A percentile compares a stretch with the other conserved stretches of the same genome.
These are phyloP conservation scores for Ceratobasidium sp. DNA, from an alignment of 1,284 basidiomycete species.

Conservation along the genomic window DNA sequence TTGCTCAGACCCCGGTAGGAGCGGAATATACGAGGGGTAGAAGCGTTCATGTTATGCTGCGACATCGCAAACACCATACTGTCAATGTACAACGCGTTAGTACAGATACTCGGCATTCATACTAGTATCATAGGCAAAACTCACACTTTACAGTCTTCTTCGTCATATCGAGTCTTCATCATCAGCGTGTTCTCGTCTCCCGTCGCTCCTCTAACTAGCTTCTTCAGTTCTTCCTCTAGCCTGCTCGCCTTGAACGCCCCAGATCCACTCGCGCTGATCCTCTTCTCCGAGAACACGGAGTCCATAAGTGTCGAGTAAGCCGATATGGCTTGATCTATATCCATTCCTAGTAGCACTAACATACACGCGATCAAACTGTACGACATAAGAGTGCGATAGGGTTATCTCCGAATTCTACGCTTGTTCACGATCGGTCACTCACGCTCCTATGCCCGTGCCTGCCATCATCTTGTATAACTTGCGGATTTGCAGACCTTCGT, in stretches of 20 bases:
- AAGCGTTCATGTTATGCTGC: not conserved
- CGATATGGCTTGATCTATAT: not conserved
- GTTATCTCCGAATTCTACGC: not conserved
- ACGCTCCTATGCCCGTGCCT: not conserved
- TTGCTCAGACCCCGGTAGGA: not conserved
- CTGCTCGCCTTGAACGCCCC: not conserved
- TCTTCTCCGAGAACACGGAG: not conserved
- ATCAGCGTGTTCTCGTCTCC: not conserved
- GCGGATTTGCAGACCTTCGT: not conserved
- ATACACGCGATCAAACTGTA: conserved; percentile 55
- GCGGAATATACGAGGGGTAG: not conserved
- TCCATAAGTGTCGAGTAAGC: not conserved
- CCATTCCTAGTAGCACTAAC: not conserved
- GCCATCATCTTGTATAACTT: not conserved
- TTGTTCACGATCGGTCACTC: not conserved
- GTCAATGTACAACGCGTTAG: too few species aligned
- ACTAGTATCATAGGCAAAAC: not conserved
- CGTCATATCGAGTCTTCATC: not conserved
- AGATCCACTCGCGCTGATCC: not conserved
- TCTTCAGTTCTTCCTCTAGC: not conserved
- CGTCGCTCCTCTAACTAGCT: not conserved
- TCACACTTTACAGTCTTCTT: not conserved
- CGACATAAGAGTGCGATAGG: not conserved
- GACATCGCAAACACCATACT: conserved; percentile 21
- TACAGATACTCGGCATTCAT: not conserved